Evolutionary conservation across 1,284 basidiomycete species (phyloP).

Genomic region (Paramarasmius palmivorus): DNA sequence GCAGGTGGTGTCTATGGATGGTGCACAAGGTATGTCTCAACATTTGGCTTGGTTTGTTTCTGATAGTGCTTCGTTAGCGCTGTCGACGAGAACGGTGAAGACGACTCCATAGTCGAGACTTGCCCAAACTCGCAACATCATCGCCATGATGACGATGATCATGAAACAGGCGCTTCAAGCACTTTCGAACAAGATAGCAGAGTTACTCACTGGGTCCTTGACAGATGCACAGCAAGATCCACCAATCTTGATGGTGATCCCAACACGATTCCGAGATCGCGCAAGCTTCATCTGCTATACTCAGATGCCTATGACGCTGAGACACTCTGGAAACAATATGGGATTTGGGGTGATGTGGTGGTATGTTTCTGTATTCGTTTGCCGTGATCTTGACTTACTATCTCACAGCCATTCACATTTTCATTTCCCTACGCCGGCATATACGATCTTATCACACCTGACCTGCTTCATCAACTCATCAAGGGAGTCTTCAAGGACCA

Average conservation of each 20-base stretch:
- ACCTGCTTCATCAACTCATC: slow-evolving; percentile 38
- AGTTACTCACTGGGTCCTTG: neutral
- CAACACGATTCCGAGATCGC: neutral
- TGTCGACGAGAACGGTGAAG: no score
- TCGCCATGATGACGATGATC: no score
- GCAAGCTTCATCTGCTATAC: neutral
- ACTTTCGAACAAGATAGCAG: no score
- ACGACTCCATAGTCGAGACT: no score
- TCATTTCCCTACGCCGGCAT: slow-evolving; percentile 26
- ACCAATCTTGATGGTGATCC: slow-evolving; percentile 6
- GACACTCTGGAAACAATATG: neutral
- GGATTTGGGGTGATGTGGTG: slow-evolving; percentile 1
- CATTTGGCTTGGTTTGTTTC: no score
- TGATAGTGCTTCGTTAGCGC: no score
- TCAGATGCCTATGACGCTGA: neutral
- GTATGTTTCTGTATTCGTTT: neutral
- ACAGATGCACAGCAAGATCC: slow-evolving; percentile 9
- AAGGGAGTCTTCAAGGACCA: slow-evolving; percentile 34
- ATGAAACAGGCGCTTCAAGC: no score
- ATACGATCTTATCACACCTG: slow-evolving; percentile 30
- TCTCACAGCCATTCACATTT: neutral
- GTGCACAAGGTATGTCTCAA: neutral
- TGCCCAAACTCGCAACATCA: no score
- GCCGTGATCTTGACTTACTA: neutral
- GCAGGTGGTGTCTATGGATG: neutral